Conservation (phyloP, 257 asterid genomes). For the Capsicum pubescens region DNA sequence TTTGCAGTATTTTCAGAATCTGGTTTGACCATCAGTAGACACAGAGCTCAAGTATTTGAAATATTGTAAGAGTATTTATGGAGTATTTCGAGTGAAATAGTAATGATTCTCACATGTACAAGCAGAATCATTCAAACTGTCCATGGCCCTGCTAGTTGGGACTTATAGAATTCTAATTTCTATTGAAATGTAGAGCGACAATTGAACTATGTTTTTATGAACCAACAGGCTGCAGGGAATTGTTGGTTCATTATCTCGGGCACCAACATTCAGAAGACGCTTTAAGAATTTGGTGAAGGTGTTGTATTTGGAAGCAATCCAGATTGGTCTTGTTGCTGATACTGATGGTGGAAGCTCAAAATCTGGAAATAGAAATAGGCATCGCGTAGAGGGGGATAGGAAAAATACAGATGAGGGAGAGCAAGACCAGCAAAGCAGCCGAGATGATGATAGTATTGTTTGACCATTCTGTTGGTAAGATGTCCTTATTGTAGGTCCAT, state of each 20-base stretch:
- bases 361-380: slow-evolving; percentile 26
- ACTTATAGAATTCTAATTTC: neutral
- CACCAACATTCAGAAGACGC: slow-evolving; percentile 82
- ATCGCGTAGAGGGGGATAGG: slow-evolving; percentile 37
- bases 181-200: neutral
- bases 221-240: slow-evolving; percentile 76
- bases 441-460: slow-evolving; percentile 36
- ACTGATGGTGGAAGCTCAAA: slow-evolving; percentile 26
- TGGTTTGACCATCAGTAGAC: neutral
- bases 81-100: neutral
- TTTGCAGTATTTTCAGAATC: neutral
- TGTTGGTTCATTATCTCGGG: slow-evolving; percentile 69
- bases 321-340: slow-evolving; percentile 42
- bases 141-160: neutral
- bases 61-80: neutral
- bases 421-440: neutral
- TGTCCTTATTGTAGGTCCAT: neutral
- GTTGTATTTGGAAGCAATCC: slow-evolving; percentile 63
- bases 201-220: neutral
- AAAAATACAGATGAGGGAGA: slow-evolving; percentile 35
- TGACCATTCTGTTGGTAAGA: slow-evolving; percentile 32
- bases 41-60: neutral
- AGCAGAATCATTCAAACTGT: neutral
- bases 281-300: slow-evolving; percentile 67
- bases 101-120: too few relatives aligned